Evolutionary conservation across 2,329 filamentous ascomycete genomes (phyloP).

Genomic region (Hortaea sp.): DNA sequence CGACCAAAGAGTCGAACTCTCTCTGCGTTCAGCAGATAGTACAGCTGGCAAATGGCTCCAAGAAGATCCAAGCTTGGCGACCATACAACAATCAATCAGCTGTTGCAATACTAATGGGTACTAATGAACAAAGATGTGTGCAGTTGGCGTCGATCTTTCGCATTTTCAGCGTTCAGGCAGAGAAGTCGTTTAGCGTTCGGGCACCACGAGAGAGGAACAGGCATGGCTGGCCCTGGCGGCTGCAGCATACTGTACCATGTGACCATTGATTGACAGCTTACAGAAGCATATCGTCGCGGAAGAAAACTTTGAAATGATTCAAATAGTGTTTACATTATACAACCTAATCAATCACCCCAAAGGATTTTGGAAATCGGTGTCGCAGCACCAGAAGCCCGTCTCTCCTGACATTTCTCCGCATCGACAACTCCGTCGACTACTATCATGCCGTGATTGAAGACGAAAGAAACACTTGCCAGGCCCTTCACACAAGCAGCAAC

Average conservation of each 20-base stretch:
- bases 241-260: no score
- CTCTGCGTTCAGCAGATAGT: constrained; percentile 45
- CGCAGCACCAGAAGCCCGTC: constrained; percentile 1
- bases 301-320: no score
- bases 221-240: no score
- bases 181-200: no score
- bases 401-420: constrained; percentile 4
- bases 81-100: constrained; percentile 11
- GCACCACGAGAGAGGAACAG: no score
- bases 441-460: constrained; percentile 13
- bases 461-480: constrained; percentile 11
- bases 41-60: constrained; percentile 51
- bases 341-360: constrained; percentile 8
- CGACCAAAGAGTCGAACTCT: constrained; percentile 45
- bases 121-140: no score
- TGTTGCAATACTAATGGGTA: constrained; percentile 1
- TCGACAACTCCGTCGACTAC: constrained; percentile 2
- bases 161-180: no score
- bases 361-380: constrained; percentile 8
- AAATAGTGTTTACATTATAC: no score
- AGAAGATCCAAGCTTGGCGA: constrained; percentile 48
- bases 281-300: no score
- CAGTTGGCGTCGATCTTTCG: no score
- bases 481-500: constrained; percentile 11
- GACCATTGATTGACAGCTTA: no score